These are phyloP conservation scores for Tulasnella sp. DNA, from an alignment of 768 basidiomycete species.

Conservation along the genomic window DNA sequence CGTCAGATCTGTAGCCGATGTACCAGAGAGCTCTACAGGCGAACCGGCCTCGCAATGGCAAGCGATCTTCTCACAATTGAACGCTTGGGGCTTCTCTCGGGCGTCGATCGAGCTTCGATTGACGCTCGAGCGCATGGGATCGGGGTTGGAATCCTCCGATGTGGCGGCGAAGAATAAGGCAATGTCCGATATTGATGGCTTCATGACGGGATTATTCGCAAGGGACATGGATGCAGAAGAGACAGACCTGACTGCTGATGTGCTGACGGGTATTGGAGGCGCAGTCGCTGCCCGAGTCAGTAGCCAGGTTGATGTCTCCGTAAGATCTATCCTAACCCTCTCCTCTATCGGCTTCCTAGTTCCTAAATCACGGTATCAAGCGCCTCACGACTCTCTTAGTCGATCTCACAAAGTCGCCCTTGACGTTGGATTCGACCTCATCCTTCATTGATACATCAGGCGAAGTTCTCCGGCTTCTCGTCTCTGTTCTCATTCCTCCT, in stretches of 20 bases:
- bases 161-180: slow-evolving; percentile 40
- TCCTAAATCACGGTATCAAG: slow-evolving; percentile 13
- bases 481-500: slow-evolving; percentile 1
- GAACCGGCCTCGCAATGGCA: slow-evolving; percentile 26
- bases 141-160: slow-evolving; percentile 40
- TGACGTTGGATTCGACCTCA: neutral
- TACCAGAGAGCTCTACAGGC: neutral
- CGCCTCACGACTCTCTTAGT: slow-evolving; percentile 12
- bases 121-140: slow-evolving; percentile 60
- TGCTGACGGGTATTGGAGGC: slow-evolving; percentile 58
- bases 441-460: slow-evolving; percentile 11
- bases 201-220: slow-evolving; percentile 57
- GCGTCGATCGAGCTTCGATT: slow-evolving; percentile 73
- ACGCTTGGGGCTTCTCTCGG: slow-evolving; percentile 75
- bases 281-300: slow-evolving; percentile 36
- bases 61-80: slow-evolving; percentile 53
- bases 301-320: neutral
- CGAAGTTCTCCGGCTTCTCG: slow-evolving; percentile 18
- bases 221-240: slow-evolving; percentile 68
- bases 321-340: neutral
- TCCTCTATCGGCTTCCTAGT: neutral
- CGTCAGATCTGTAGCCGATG: neutral
- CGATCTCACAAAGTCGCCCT: neutral
- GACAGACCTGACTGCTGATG: slow-evolving; percentile 75
- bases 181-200: slow-evolving; percentile 51